These are phyloP conservation scores for Skeletonema potamos DNA, from an alignment of 108 stramenopile genomes.

Conservation along the genomic window DNA sequence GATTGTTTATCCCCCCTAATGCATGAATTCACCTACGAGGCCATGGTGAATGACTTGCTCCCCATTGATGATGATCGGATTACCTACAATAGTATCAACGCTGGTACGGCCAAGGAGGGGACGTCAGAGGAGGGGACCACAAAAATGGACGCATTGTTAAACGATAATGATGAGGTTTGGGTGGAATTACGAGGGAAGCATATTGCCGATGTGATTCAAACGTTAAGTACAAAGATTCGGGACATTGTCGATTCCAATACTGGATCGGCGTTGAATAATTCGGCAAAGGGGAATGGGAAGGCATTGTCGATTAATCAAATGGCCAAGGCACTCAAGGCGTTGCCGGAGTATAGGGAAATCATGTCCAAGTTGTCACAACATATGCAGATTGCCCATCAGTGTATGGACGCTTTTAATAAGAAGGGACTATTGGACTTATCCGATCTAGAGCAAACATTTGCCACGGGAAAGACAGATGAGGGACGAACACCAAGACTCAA, in stretches of 20 bases:
- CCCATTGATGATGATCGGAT: slow-evolving; percentile 79
- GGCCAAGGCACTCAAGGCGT: slow-evolving; percentile 86
- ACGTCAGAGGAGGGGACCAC: slow-evolving; percentile 46
- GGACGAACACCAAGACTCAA: slow-evolving; percentile 61
- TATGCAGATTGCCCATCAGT: slow-evolving; percentile 91
- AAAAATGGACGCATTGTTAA: slow-evolving; percentile 83
- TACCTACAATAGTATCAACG: slow-evolving; percentile 59
- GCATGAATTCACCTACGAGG: slow-evolving; percentile 98
- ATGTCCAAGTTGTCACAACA: slow-evolving; percentile 94
- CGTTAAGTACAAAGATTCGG: slow-evolving; percentile 68
- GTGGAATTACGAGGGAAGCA: slow-evolving; percentile 94
- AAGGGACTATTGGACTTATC: slow-evolving; percentile 73
- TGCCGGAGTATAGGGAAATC: slow-evolving; percentile 94
- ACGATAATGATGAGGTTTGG: slow-evolving; percentile 96
- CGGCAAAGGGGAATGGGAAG: slow-evolving; percentile 38
- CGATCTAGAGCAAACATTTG: slow-evolving; percentile 92
- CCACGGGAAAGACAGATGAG: slow-evolving; percentile 90
- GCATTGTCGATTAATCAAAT: slow-evolving; percentile 85
- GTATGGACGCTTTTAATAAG: slow-evolving; percentile 86
- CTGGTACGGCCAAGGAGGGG: slow-evolving; percentile 46
- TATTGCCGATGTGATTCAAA: slow-evolving; percentile 92
- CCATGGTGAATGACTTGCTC: slow-evolving; percentile 96
- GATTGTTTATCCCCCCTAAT: slow-evolving; percentile 96
- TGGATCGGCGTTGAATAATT: slow-evolving; percentile 47
- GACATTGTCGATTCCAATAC: slow-evolving; percentile 78